Evolutionary conservation across 1,139 yeast species (phyloP).

Genomic region (Citeromyces siamensis): DNA sequence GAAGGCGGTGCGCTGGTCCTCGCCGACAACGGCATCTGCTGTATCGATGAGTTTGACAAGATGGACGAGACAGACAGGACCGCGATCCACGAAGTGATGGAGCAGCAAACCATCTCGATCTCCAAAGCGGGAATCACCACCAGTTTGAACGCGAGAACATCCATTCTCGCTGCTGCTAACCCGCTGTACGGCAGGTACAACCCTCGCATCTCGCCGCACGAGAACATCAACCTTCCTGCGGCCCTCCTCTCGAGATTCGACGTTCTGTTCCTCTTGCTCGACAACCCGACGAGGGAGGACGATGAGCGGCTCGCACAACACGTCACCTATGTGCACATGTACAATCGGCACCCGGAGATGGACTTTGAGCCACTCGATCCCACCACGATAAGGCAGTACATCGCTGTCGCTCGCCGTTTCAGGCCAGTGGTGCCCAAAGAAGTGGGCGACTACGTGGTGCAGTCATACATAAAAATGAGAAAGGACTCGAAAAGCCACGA

Average conservation of each 20-base stretch:
- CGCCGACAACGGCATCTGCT: slow-evolving; percentile 97
- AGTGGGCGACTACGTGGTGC: slow-evolving; percentile 82
- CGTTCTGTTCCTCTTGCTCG: slow-evolving; percentile 74
- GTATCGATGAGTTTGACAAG: slow-evolving; percentile 98
- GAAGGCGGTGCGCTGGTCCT: slow-evolving; percentile 98
- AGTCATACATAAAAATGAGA: slow-evolving; percentile 81
- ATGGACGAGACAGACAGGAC: slow-evolving; percentile 98
- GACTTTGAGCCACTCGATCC: slow-evolving; percentile 72
- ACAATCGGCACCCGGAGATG: slow-evolving; percentile 72
- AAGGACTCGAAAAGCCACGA: slow-evolving; percentile 80
- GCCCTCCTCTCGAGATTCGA: slow-evolving; percentile 95
- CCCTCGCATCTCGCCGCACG: slow-evolving; percentile 82
- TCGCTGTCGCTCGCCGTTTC: slow-evolving; percentile 73
- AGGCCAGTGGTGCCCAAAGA: slow-evolving; percentile 83
- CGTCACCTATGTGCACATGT: slow-evolving; percentile 94
- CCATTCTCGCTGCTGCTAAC: slow-evolving; percentile 95
- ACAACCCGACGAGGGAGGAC: slow-evolving; percentile 65
- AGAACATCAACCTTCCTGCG: slow-evolving; percentile 93
- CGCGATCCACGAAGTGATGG: slow-evolving; percentile 99
- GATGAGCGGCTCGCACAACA: slow-evolving; percentile 88
- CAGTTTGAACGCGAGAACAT: slow-evolving; percentile 89
- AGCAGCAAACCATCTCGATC: slow-evolving; percentile 95
- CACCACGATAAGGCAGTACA: slow-evolving; percentile 72
- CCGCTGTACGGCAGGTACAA: slow-evolving; percentile 95
- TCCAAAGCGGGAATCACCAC: slow-evolving; percentile 98